Evolutionary conservation across 306 rosid species (phyloP), one percentile per base, ranked within the genome.

Genomic region (Vachellia pachyceras): DNA sequence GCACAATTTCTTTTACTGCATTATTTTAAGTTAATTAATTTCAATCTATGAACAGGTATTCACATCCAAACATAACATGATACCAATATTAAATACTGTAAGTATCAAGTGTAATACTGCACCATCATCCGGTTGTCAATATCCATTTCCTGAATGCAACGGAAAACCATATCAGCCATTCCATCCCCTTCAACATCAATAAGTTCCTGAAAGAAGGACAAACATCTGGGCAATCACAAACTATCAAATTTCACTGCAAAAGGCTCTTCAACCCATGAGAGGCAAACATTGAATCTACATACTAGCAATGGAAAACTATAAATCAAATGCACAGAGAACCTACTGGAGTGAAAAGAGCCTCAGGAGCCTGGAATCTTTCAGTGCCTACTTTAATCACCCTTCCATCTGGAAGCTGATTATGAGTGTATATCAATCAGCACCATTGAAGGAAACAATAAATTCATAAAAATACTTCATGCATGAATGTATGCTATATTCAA

Each of bases 141-240:
- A 88, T 93, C 99, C 98, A 96, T 93, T 89, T 96, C 98, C 86
- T 96, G 99, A 82, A 96, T 96, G 89, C 98, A 96, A 84, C 89
- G 97, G 82, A 96, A 96, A 39, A 96, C 99, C 99, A 96, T 96
- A 88, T 96, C 99, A 69, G 99, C 99, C 94, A 96, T 96, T 84
- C 99, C 99, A 88, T 96, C 99, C 74, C 99, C 99, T 90, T 96
- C 99, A 36, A 93, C 98, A 75, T 96, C 99, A 63, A 96, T 93
- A 80, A 96, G 94, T 83, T 96, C 99, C 99, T 96, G 85, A 63
- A 80, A 72, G 81, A 82, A 71, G 66, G 83, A 46, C 22, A 71
- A 35, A 60, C 75, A 20, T 57, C 4, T 12, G 36, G 75, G 22
- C 11, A 79, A 79, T 69, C 23, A 72, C 40, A 69, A 25, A 81